Evolutionary conservation across 164 flowering plant species (phyloP).

Genomic region (Pachysandra terminalis): DNA sequence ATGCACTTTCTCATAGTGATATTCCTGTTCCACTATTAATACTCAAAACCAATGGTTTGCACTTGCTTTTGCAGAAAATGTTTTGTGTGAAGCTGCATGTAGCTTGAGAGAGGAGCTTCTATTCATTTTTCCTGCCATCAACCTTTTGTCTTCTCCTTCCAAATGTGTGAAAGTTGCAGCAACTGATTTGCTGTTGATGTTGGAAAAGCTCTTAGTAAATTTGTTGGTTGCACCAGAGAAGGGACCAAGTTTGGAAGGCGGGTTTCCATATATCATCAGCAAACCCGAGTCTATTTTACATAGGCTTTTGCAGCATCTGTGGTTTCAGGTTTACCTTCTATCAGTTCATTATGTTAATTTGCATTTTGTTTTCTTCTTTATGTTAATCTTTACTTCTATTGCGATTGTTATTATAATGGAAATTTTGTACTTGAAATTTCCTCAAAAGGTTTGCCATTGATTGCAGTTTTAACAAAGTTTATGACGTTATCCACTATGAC

Average conservation of each 20-base stretch:
- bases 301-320: slow-evolving; percentile 56
- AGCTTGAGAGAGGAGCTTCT: slow-evolving; percentile 54
- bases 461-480: neutral
- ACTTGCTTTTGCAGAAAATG: slow-evolving; percentile 38
- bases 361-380: neutral
- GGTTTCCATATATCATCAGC: slow-evolving; percentile 32
- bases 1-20: neutral
- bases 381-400: no score
- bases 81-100: slow-evolving; percentile 17
- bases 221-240: slow-evolving; percentile 25
- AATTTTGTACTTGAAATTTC: no score
- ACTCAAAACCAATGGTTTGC: neutral
- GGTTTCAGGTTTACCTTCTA: slow-evolving; percentile 64
- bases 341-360: neutral
- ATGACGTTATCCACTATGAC: neutral
- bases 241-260: slow-evolving; percentile 12
- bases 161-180: slow-evolving; percentile 65
- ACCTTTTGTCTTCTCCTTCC: slow-evolving; percentile 79
- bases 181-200: slow-evolving; percentile 46
- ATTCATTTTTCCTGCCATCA: slow-evolving; percentile 63
- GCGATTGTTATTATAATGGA: neutral
- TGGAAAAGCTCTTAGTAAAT: slow-evolving; percentile 43
- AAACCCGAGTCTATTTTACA: slow-evolving; percentile 43
- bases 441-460: neutral
- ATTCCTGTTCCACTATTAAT: no score